Evolutionary conservation across 1,284 basidiomycete genomes (phyloP), one percentile per base, ranked within the genome.

Genomic region (Leccinum pachyderme): DNA sequence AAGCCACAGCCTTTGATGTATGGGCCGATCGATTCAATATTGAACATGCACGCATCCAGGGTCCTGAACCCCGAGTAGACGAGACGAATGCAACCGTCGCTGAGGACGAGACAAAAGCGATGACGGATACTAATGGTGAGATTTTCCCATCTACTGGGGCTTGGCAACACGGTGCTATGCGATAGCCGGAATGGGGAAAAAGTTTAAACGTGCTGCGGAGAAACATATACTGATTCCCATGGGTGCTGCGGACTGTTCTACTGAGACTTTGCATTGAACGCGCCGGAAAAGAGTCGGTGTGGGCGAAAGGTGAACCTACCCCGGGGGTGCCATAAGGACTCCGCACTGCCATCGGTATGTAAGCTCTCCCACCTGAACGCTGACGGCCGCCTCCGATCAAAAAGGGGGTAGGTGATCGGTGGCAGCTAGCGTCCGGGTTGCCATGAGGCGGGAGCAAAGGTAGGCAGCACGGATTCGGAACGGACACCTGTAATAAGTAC

Each of bases 351-450:
- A 37, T 56, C 27, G 39, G 46, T 28, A 32, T 22, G 18, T 18
- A 18, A 18, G 18, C 18, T 18, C 9, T 35, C 35, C 41, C 45
- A 47, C 43, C 44, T 27, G 52, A 55, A 53, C 48, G 52, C 15
- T 37, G 44, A 54, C 49, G 53, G 47, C 64, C 50, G 66, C 53
- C 47, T 48, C 65, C 63, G 63, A 65, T 65, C 67, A 68, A 24
- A 56, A 52, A 47, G 62, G 61, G 28, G 48, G 50, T 59, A 49
- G 55, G 54, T 32, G 67, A 65, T 70, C 68, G 52, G 66, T 70
- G 64, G 66, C 64, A 66, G 64, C 52, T 53, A 64, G 61, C 48
- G 18, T 60, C 56, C 52, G 49, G 49, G 52, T 60, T 63, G 56
- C 35, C n/a, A 33, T 52, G 46, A 54, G 51, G 49, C 15, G 51